These are phyloP conservation scores for Pseudogymnoascus sp. DNA, from an alignment of 2,329 filamentous ascomycete genomes.

Conservation along the genomic window DNA sequence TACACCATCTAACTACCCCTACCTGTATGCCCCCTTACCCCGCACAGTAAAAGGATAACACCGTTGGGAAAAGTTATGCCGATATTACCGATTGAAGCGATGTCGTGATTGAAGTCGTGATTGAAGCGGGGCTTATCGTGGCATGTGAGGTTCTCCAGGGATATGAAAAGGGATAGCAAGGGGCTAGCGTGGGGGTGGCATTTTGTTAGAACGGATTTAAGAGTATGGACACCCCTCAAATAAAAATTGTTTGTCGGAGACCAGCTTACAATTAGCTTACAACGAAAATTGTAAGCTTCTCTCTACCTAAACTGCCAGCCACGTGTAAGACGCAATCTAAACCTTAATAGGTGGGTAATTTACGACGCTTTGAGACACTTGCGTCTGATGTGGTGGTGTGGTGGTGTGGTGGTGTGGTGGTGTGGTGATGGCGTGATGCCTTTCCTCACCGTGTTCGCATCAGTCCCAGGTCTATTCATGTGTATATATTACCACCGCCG, in stretches of 20 bases:
- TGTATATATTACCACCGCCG: too few species aligned
- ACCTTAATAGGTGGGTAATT: neutral
- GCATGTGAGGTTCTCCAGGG: neutral
- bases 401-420: neutral
- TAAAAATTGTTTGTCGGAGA: too few species aligned
- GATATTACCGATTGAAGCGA: constrained; percentile 15
- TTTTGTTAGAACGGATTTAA: neutral
- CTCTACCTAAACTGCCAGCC: neutral
- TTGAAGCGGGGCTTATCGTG: constrained; percentile 5
- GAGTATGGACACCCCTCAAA: neutral
- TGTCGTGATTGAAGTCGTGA: constrained; percentile 21
- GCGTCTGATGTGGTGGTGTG: neutral
- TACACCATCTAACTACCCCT: neutral
- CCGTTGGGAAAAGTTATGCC: constrained; percentile 8
- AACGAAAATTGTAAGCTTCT: neutral
- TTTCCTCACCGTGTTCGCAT: too few species aligned
- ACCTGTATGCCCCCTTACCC: neutral
- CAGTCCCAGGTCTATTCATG: too few species aligned
- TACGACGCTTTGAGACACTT: neutral
- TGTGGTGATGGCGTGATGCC: neutral
- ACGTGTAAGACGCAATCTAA: neutral
- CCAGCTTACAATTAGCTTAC: neutral
- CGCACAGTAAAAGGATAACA: neutral
- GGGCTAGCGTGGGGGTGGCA: neutral
- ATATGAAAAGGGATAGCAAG: neutral